phyloP scores from a whole-genome alignment of 352 stramenopile genomes.

The Phytophthora sp. region DNA sequence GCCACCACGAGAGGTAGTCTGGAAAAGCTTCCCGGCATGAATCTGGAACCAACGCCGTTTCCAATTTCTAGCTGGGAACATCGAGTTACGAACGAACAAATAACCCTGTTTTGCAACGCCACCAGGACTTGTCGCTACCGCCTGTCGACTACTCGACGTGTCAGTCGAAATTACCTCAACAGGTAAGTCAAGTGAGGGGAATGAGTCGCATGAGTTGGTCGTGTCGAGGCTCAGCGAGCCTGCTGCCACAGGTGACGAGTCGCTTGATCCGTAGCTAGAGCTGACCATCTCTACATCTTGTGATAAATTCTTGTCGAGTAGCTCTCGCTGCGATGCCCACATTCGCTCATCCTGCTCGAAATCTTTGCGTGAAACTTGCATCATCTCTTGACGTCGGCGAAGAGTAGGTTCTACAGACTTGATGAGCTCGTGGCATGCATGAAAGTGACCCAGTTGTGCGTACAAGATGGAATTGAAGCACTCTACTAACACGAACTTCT shows the following conservation, averaged over 20 bases:
- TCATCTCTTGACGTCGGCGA: slow-evolving; percentile 68
- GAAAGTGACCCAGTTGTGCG: slow-evolving; percentile 80
- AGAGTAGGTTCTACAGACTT: slow-evolving; percentile 78
- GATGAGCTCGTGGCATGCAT: slow-evolving; percentile 81
- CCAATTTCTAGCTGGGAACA: slow-evolving; percentile 85
- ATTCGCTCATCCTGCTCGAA: slow-evolving; percentile 80
- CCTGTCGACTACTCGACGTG: slow-evolving; percentile 59
- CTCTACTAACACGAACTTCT: slow-evolving; percentile 86
- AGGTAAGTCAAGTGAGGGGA: slow-evolving; percentile 62
- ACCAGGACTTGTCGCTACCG: slow-evolving; percentile 33
- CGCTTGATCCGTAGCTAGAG: slow-evolving; percentile 17
- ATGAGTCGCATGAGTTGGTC: slow-evolving; percentile 28
- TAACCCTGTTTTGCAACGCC: slow-evolving; percentile 81
- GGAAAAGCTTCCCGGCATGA: slow-evolving; percentile 85
- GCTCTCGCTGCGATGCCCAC: slow-evolving; percentile 73
- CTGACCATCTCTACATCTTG: slow-evolving; percentile 52
- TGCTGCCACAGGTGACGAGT: slow-evolving; percentile 21
- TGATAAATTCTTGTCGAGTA: slow-evolving; percentile 60
- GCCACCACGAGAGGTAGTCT: slow-evolving; percentile 47
- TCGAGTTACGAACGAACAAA: slow-evolving; percentile 83
- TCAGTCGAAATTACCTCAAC: slow-evolving; percentile 82
- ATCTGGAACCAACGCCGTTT: slow-evolving; percentile 91
- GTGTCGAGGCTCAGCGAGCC: slow-evolving; percentile 24
- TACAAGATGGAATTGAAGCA: slow-evolving; percentile 88
- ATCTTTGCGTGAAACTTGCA: slow-evolving; percentile 68